phyloP scores from a whole-genome alignment of 1,284 basidiomycete species.

The Pyrrhoderma noxium region DNA sequence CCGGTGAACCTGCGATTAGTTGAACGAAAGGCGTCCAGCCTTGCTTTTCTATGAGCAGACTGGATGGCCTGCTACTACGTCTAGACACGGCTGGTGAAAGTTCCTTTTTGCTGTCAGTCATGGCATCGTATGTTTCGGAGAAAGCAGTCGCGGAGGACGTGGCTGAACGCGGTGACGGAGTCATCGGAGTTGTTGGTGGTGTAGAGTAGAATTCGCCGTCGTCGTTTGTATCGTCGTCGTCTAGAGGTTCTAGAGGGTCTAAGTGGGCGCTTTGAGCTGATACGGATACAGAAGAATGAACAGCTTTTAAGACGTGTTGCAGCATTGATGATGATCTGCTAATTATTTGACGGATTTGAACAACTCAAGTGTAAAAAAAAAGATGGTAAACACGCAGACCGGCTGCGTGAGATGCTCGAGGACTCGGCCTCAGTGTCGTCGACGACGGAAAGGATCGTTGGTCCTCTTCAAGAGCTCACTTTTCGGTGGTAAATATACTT shows the following conservation, averaged over 20 bases:
- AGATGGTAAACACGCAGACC: slow-evolving; percentile 1
- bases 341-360: too few relatives aligned
- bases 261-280: too few relatives aligned
- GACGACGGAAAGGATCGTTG: too few relatives aligned
- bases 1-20: slow-evolving; percentile 37
- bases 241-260: background rate
- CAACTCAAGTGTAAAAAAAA: too few relatives aligned
- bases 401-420: background rate
- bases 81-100: slow-evolving; percentile 38
- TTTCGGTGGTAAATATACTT: too few relatives aligned
- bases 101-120: slow-evolving; percentile 21
- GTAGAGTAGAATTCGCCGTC: slow-evolving; percentile 53
- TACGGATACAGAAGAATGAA: too few relatives aligned
- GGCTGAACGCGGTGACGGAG: slow-evolving; percentile 22
- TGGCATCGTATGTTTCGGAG: slow-evolving; percentile 4
- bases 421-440: too few relatives aligned
- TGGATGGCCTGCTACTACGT: slow-evolving; percentile 39
- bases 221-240: slow-evolving; percentile 5
- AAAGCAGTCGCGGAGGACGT: slow-evolving; percentile 26
- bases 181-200: slow-evolving; percentile 48
- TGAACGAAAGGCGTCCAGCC: slow-evolving; percentile 44
- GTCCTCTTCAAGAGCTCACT: too few relatives aligned
- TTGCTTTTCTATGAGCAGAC: slow-evolving; percentile 37
- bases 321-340: too few relatives aligned
- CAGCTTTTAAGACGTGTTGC: too few relatives aligned